phyloP scores from a whole-genome alignment of 768 basidiomycete genomes.

The Rhizopogon vulgaris region DNA sequence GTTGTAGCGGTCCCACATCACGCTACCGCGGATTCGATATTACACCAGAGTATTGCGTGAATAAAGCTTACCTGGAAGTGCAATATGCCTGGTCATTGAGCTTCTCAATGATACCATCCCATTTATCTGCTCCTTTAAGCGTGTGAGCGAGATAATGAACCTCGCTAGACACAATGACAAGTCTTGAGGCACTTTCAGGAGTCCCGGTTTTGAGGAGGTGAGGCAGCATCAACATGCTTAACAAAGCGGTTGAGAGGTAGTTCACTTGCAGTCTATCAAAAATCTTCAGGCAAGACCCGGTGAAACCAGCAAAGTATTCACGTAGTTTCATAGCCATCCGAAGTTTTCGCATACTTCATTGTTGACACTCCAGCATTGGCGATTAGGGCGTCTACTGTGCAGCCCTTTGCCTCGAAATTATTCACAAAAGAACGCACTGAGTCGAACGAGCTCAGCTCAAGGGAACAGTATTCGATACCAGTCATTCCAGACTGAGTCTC shows the following conservation, averaged over 20 bases:
- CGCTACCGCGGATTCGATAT: slow-evolving; percentile 6
- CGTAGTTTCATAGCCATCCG: slow-evolving; percentile 33
- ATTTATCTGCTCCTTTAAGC: slow-evolving; percentile 7
- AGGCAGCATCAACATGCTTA: slow-evolving; percentile 30
- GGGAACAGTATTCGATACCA: slow-evolving; percentile 23
- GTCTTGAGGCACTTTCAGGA: slow-evolving; percentile 15
- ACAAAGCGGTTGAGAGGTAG: slow-evolving; percentile 28
- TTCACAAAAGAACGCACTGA: slow-evolving; percentile 28
- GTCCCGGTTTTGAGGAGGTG: slow-evolving; percentile 25
- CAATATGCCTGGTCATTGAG: slow-evolving; percentile 24
- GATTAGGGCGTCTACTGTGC: slow-evolving; percentile 24
- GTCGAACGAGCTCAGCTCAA: slow-evolving; percentile 28
- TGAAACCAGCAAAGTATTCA: slow-evolving; percentile 11
- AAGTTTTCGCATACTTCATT: slow-evolving; percentile 17
- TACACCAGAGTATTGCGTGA: background rate
- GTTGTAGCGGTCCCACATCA: slow-evolving; percentile 20
- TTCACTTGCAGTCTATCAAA: slow-evolving; percentile 29
- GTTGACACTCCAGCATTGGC: slow-evolving; percentile 23
- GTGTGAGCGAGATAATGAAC: slow-evolving; percentile 13
- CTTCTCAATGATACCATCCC: slow-evolving; percentile 21
- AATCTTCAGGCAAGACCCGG: background rate
- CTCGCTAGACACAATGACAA: slow-evolving; percentile 27
- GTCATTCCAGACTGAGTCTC: slow-evolving; percentile 8
- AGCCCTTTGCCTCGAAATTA: slow-evolving; percentile 19
- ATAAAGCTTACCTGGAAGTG: slow-evolving; percentile 15